Conservation (phyloP, 78 protist species). For the Dictyostelium capitatum region DNA sequence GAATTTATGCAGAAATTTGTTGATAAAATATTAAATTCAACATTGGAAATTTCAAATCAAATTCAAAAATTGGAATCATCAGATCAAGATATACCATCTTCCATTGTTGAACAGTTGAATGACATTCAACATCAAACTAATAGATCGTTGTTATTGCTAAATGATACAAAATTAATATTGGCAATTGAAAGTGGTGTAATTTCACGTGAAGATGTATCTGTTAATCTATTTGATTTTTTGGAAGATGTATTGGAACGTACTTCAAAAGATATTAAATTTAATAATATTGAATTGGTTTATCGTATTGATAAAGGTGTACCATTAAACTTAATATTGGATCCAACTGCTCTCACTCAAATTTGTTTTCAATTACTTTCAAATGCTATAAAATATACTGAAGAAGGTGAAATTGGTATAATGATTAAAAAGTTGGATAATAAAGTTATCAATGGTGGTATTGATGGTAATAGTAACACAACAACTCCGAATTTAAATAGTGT, state of each 20-base stretch:
- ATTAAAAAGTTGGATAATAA: background rate
- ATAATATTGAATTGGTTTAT: constrained; percentile 49
- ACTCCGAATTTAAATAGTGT: background rate
- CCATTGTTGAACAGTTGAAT: background rate
- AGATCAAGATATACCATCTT: constrained; percentile 14
- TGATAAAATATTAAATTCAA: background rate
- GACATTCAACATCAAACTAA: constrained; percentile 39
- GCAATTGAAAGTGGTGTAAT: constrained; percentile 69
- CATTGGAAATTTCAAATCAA: constrained; percentile 12
- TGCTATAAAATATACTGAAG: constrained; percentile 53
- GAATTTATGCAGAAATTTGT: constrained; percentile 74
- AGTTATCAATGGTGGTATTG: too few species aligned
- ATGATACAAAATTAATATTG: constrained; percentile 57
- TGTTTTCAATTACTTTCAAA: constrained; percentile 58
- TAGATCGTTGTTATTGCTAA: constrained; percentile 2
- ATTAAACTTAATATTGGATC: constrained; percentile 50
- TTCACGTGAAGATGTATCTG: constrained; percentile 31
- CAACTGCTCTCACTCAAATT: constrained; percentile 46
- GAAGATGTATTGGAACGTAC: constrained; percentile 38
- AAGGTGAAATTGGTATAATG: constrained; percentile 67
- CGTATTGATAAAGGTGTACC: constrained; percentile 46
- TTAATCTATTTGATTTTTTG: constrained; percentile 56
- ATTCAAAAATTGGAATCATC: background rate
- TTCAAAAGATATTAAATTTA: constrained; percentile 30
- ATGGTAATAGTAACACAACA: background rate